Base-by-base conservation (phyloP, 228 moss, liverwort and hornwort species). In the Sphagnum magellanicum region DNA sequence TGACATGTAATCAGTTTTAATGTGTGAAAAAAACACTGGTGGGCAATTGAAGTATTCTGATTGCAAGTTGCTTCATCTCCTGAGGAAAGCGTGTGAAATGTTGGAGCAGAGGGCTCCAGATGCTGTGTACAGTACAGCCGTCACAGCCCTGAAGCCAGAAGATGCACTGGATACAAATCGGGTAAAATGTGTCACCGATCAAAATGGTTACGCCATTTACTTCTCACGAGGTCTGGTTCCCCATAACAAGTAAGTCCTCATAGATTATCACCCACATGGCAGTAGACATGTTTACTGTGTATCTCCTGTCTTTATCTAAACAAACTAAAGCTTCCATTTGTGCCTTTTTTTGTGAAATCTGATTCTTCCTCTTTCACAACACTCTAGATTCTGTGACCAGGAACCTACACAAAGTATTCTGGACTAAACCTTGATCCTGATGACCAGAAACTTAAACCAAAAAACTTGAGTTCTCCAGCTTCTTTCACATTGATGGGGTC, bases 171-270 rank as follows among this genome's bases (percentile, higher is more conserved):
- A 98, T 71, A 79, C 88, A 59, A 98, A 98, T 67, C 85, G 98
- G 75, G 98, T 98, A 0, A 98, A 98, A 70, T 98, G 98, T 68
- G 63, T 98, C 51, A 84, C 90, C 60, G 90, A 98, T 73, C 87
- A 70, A 74, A 68, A 89, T 48, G 98, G 98, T 67, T 92, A 89
- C 63, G 98, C 98, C 47, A 72, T 98, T 17, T 98, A 98, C 77
- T 98, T 98, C 75, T 98, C 98, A 1, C 92, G 98, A 4, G 98
- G 93, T 62, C 87, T 98, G 65, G 48, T 98, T 67, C 98, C 98
- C 60, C 90, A 67, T 51, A 98, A 89, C 83, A 92, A 90, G 94
- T 98, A 77, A 83, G 89, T 76, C 32, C 8, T 10, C 6, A n/a
- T 64, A 32, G 32, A 32, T 32, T 32, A 32, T 32, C 32, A 32